These are phyloP conservation scores for Oryza brachyantha DNA, from an alignment of 176 grass and related monocot species.

Conservation along the genomic window DNA sequence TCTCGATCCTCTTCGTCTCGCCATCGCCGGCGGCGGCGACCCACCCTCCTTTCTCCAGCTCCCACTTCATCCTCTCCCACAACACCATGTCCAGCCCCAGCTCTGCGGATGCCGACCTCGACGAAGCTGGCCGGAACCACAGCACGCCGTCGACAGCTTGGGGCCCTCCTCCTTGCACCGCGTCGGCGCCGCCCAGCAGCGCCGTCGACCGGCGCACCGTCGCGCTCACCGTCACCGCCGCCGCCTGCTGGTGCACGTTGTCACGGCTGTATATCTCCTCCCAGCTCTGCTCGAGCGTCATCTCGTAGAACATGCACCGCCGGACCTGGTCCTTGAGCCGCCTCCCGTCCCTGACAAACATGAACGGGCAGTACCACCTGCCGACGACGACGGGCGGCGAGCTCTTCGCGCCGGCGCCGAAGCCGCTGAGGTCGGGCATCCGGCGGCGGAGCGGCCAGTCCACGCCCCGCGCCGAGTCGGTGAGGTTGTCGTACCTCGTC, in stretches of 20 bases:
- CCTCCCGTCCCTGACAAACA: slow-evolving; percentile 35
- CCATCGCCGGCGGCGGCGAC: not conserved
- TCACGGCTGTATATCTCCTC: slow-evolving; percentile 7
- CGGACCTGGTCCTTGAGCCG: slow-evolving; percentile 27
- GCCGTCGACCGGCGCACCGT: not conserved
- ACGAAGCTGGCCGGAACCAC: slow-evolving; percentile 18
- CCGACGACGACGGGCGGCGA: not conserved
- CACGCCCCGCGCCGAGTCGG: not conserved
- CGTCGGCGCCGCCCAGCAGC: not conserved
- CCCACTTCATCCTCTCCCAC: slow-evolving; percentile 51
- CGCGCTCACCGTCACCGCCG: not conserved
- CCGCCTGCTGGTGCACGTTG: no score
- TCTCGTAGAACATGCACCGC: slow-evolving; percentile 24
- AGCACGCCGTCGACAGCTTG: not conserved
- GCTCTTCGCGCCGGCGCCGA: not conserved
- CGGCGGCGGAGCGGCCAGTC: slow-evolving; percentile 21
- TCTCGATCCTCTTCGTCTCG: not conserved
- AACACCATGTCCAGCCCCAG: slow-evolving; percentile 26
- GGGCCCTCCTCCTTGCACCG: not conserved
- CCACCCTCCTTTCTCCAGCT: slow-evolving; percentile 39
- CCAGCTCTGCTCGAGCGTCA: slow-evolving; percentile 38
- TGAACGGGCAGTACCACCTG: slow-evolving; percentile 45
- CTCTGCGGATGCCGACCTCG: not conserved
- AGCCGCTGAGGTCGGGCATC: not conserved
- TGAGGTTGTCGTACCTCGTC: not conserved